Evolutionary conservation across 2,329 filamentous ascomycete genomes (phyloP).

Genomic region (Ilyonectria destructans): DNA sequence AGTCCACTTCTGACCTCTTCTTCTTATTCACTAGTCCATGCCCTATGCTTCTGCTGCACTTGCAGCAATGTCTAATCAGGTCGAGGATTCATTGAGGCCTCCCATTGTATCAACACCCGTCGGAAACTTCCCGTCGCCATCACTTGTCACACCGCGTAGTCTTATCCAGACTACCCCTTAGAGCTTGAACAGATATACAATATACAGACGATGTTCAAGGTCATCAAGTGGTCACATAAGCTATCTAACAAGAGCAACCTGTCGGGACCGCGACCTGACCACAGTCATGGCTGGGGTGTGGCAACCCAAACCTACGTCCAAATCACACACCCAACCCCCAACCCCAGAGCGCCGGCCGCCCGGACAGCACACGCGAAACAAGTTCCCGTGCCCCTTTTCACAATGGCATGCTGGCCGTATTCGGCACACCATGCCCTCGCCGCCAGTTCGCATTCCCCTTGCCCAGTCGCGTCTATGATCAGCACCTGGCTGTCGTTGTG

Average conservation of each 20-base stretch:
- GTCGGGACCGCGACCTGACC: too few relatives aligned
- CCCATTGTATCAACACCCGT: not conserved
- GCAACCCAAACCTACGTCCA: too few relatives aligned
- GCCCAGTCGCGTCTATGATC: conserved; percentile 22
- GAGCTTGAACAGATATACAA: too few relatives aligned
- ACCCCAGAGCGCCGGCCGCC: conserved; percentile 3
- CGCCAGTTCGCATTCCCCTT: conserved; percentile 17
- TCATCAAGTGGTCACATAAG: too few relatives aligned
- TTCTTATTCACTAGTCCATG: too few relatives aligned
- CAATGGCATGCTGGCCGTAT: conserved; percentile 20
- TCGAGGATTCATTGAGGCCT: not conserved
- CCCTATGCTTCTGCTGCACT: too few relatives aligned
- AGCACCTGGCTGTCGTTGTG: conserved; percentile 10
- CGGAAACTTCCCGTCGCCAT: not conserved
- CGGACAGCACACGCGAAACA: conserved; percentile 29
- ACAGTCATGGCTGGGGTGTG: too few relatives aligned
- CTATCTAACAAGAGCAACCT: too few relatives aligned
- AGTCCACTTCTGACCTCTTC: too few relatives aligned
- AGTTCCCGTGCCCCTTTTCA: conserved; percentile 17
- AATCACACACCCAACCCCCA: conserved; percentile 17
- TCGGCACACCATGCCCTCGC: conserved; percentile 30
- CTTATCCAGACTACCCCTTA: too few relatives aligned
- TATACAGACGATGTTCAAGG: too few relatives aligned
- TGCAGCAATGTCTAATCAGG: too few relatives aligned
- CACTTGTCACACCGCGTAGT: not conserved